Evolutionary conservation across 768 basidiomycete species (phyloP).

Genomic region (Paxillus ammoniavirescens): DNA sequence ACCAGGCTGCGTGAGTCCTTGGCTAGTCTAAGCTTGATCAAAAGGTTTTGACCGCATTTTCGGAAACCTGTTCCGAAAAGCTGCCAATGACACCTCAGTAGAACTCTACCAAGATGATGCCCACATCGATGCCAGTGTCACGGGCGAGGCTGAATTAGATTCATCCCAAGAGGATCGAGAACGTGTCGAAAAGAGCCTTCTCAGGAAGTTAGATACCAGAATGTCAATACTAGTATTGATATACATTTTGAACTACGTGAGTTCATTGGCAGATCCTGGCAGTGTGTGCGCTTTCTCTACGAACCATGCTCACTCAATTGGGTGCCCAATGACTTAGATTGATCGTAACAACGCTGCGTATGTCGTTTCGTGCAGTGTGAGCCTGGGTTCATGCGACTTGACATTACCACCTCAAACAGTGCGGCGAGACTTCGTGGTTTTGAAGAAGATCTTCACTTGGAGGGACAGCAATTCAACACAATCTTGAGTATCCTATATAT

Average conservation of each 20-base stretch:
- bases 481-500: constrained; percentile 67
- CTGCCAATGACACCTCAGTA: background rate
- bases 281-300: background rate
- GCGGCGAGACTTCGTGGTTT: constrained; percentile 74
- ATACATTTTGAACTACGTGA: constrained; percentile 36
- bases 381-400: background rate
- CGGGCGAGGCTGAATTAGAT: background rate
- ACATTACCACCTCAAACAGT: constrained; percentile 32
- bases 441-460: constrained; percentile 61
- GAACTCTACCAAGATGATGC: background rate
- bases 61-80: constrained; percentile 3
- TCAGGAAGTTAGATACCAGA: constrained; percentile 34
- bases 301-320: background rate
- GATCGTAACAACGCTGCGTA: constrained; percentile 74
- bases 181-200: constrained; percentile 40
- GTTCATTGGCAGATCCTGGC: no score
- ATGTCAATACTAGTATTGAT: constrained; percentile 36
- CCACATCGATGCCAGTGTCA: background rate
- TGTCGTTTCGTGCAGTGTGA: constrained; percentile 13
- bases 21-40: background rate
- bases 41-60: background rate
- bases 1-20: constrained; percentile 17
- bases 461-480: constrained; percentile 63
- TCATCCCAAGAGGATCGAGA: constrained; percentile 25
- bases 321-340: constrained; percentile 37